A percentile compares a stretch with the other conserved stretches of the same genome.
Evolutionary conservation across 345 rosid species (phyloP).

Genomic region (Dovyalis caffra): DNA sequence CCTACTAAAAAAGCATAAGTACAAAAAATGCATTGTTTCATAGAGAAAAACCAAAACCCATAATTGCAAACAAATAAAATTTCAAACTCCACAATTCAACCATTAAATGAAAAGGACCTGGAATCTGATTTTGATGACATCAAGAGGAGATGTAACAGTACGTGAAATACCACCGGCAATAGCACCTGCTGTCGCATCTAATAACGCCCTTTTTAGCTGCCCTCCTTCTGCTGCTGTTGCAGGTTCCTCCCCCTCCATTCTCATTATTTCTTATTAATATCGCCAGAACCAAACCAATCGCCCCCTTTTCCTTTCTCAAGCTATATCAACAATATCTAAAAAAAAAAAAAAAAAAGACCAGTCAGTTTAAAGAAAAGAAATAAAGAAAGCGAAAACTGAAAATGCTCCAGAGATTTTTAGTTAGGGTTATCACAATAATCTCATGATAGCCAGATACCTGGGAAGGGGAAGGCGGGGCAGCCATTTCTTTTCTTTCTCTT

Average conservation of each 20-base stretch:
- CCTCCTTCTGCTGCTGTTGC: conserved; percentile 29
- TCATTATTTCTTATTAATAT: not conserved
- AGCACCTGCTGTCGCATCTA: conserved; percentile 77
- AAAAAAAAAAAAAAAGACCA: not conserved
- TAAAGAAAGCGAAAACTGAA: not conserved
- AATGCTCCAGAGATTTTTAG: not conserved
- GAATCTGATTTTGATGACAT: conserved; percentile 95
- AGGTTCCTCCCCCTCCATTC: conserved; percentile 46
- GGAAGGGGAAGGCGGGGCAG: conserved; percentile 13
- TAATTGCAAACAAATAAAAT: not conserved
- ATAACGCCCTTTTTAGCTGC: conserved; percentile 63
- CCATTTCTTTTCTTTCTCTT: conserved; percentile 7
- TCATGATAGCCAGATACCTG: not conserved
- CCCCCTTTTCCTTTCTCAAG: conserved; percentile 9
- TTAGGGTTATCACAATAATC: not conserved
- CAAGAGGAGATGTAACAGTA: conserved; percentile 92
- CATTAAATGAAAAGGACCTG: conserved; percentile 55
- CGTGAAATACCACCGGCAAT: conserved; percentile 80
- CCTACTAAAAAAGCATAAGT: too few species aligned
- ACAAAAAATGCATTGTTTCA: too few species aligned
- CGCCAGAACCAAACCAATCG: conserved; percentile 12
- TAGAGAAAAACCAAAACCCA: not conserved
- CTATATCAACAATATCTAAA: conserved; percentile 8
- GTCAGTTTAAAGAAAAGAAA: not conserved
- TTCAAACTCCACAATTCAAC: not conserved